Percentiles rank a stretch among this genome's conserved stretches.
Conservation (phyloP, 805 yeast species). For the Wickerhamiella australiensis region DNA sequence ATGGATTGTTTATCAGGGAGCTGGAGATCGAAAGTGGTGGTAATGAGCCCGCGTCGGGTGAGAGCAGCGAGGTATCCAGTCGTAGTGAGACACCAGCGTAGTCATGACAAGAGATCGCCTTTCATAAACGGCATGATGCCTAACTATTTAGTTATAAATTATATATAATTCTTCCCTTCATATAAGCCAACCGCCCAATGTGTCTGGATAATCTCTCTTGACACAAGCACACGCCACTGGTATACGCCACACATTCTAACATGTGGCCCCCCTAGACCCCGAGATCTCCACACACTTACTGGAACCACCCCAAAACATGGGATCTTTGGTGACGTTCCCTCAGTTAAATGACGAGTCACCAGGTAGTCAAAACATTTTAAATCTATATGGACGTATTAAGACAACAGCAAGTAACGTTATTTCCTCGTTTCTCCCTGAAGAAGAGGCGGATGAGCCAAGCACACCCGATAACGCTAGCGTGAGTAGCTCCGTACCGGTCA, state of each 20-base stretch:
- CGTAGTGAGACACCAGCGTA: too few species aligned
- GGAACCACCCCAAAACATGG: constrained; percentile 3
- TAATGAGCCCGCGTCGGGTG: background rate
- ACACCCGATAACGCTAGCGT: background rate
- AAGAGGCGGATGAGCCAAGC: background rate
- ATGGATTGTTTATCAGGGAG: background rate
- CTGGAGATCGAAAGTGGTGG: background rate
- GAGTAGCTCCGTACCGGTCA: constrained; percentile 8
- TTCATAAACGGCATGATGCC: too few species aligned
- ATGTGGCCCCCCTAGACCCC: too few species aligned
- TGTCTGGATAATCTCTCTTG: too few species aligned
- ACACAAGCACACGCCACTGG: too few species aligned
- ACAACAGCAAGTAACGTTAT: constrained; percentile 20
- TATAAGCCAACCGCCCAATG: too few species aligned
- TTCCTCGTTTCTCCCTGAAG: constrained; percentile 16
- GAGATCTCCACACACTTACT: too few species aligned
- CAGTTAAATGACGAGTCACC: constrained; percentile 6
- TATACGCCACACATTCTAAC: background rate
- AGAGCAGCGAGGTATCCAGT: background rate
- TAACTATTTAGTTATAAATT: too few species aligned
- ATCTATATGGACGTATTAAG: constrained; percentile 16
- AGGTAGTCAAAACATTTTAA: background rate
- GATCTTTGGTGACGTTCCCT: constrained; percentile 8
- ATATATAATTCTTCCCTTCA: too few species aligned
- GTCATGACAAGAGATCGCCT: too few species aligned